Evolutionary conservation across 257 asterid genomes (phyloP).

Genomic region (Penstemon eatonii): DNA sequence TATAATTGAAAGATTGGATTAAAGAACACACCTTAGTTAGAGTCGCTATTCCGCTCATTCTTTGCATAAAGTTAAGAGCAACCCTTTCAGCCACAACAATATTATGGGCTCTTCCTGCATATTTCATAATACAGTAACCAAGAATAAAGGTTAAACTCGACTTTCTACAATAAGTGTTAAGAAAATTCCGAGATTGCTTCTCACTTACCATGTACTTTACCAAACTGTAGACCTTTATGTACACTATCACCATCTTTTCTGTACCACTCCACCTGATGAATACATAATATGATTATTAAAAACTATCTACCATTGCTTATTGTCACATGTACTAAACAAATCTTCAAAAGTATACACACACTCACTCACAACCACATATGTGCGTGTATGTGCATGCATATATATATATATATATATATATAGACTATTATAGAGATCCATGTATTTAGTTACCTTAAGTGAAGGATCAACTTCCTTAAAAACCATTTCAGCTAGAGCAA

Average conservation of each 20-base stretch:
- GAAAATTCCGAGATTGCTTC: not conserved
- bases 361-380: too few species aligned
- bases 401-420: too few species aligned
- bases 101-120: constrained; percentile 83
- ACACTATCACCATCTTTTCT: constrained; percentile 76
- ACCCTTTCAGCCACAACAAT: constrained; percentile 94
- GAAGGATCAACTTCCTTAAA: constrained; percentile 83
- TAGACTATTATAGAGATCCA: not conserved
- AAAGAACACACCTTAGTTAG: constrained; percentile 67
- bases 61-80: constrained; percentile 96
- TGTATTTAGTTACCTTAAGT: constrained; percentile 57
- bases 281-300: constrained; percentile 18
- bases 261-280: constrained; percentile 76
- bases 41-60: constrained; percentile 99
- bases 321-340: constrained; percentile 1
- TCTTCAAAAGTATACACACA: too few species aligned
- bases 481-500: constrained; percentile 89
- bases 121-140: constrained; percentile 19
- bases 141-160: constrained; percentile 16
- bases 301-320: not conserved
- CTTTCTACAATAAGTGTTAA: not conserved
- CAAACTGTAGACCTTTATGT: constrained; percentile 86
- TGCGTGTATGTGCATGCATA: too few species aligned
- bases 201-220: constrained; percentile 76
- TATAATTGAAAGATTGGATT: not conserved